Evolutionary conservation across 306 rosid species (phyloP).

Genomic region (Canavalia ensiformis): DNA sequence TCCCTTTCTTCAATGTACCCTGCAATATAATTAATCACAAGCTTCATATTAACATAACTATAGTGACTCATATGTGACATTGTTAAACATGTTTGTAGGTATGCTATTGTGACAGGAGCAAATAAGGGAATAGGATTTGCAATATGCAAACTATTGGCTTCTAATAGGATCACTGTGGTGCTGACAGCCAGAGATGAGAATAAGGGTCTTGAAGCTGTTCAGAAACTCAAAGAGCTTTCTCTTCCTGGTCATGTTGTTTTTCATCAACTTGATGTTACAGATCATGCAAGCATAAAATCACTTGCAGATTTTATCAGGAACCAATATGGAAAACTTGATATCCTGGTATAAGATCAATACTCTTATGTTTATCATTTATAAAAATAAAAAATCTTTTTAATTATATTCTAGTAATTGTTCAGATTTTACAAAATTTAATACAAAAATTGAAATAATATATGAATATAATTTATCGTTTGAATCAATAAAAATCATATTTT

Average conservation of each 20-base stretch:
- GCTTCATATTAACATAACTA: background rate
- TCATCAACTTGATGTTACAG: slow-evolving; percentile 54
- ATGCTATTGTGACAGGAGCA: slow-evolving; percentile 45
- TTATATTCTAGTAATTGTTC: too few species aligned
- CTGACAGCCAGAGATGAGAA: slow-evolving; percentile 42
- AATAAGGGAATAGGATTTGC: slow-evolving; percentile 41
- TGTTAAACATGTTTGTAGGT: background rate
- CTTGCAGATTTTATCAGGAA: slow-evolving; percentile 43
- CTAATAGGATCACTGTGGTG: slow-evolving; percentile 37
- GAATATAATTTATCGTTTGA: too few species aligned
- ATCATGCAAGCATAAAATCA: slow-evolving; percentile 35
- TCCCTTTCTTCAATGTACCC: background rate
- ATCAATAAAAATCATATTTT: too few species aligned
- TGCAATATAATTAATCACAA: background rate
- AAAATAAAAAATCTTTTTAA: too few species aligned
- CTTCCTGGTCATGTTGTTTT: slow-evolving; percentile 31
- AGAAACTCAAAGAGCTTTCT: slow-evolving; percentile 42
- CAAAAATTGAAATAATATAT: too few species aligned
- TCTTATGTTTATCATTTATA: too few species aligned
- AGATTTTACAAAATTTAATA: too few species aligned
- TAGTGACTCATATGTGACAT: background rate
- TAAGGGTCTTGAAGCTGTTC: slow-evolving; percentile 43
- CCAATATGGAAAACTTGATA: slow-evolving; percentile 52
- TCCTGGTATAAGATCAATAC: slow-evolving; percentile 38
- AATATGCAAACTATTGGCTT: slow-evolving; percentile 37